Evolutionary conservation across 805 yeast species (phyloP), one percentile per base, ranked within the genome.

Genomic region (Lipomyces spencermartinsiae): DNA sequence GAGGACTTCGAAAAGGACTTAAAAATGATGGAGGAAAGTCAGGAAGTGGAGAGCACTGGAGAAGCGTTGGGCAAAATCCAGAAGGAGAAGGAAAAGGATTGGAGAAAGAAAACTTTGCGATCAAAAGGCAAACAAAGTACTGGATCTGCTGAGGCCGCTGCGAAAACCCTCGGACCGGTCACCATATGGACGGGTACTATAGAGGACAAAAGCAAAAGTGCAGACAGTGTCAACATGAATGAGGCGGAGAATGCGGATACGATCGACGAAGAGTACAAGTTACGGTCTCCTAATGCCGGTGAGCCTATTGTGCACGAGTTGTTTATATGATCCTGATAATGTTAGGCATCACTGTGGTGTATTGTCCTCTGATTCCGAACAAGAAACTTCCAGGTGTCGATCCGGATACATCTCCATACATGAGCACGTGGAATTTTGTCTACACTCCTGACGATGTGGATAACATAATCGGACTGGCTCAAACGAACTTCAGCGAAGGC

Each of bases 361-460:
- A 73, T 62, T 73, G 73, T 49, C 75, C 75, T 4, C 63, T 73
- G 43, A 65, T 73, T 12, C 72, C 75, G 10, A 65, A 73, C 65
- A 51, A 66, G 53, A 43, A 62, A 14, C 69, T 72, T 7, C 67
- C 72, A 8, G 75, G 72, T 12, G 65, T 69, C 29, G 74, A 73
- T 56, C 75, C 75, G 6, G 73, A 65, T 43, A 34, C 61, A n/a
- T 33, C 65, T 9, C 68, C 71, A 22, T 73, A 58, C 55, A 62
- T 73, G 75, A 70, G 73, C 58, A 73, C 75, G 31, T 73, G 75
- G 75, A 73, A 73, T 55, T 73, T 73, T 31, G 58, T 68, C 34
- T 73, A 73, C 55, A 66, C 74, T 4, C 70, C 74, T 2, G 73
- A 71, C 4, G 66, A 73, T 7, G 65, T 73, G 19, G 74, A 73